phyloP scores from a whole-genome alignment of 768 basidiomycete genomes.

The Krasilnikovozyma curviuscula region DNA sequence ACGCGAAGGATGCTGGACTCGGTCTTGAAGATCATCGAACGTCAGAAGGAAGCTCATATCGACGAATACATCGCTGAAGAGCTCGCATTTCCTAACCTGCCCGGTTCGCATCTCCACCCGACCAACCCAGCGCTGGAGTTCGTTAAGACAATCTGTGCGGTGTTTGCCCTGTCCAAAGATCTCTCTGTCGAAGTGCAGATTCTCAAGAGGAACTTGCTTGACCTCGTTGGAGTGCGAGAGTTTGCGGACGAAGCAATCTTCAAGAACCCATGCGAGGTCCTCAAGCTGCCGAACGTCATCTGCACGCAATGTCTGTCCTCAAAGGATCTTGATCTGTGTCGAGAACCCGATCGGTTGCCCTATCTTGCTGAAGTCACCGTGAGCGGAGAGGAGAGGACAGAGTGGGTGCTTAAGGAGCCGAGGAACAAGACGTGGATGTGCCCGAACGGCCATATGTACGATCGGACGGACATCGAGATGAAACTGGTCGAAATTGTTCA shows the following conservation, averaged over 20 bases:
- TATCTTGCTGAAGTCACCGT: conserved; percentile 17
- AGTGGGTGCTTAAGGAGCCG: conserved; percentile 24
- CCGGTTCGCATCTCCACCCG: conserved; percentile 63
- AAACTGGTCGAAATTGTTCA: conserved; percentile 58
- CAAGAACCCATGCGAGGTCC: conserved; percentile 67
- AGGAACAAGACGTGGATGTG: conserved; percentile 28
- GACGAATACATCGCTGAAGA: conserved; percentile 33
- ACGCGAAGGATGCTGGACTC: conserved; percentile 59
- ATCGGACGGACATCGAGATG: conserved; percentile 70
- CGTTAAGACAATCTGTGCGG: conserved; percentile 66
- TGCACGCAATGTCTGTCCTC: conserved; percentile 42
- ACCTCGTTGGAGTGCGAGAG: conserved; percentile 66
- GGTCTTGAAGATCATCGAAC: conserved; percentile 36
- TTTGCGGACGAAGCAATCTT: conserved; percentile 71
- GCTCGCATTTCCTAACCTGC: conserved; percentile 65
- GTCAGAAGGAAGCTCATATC: conserved; percentile 30
- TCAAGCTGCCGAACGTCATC: conserved; percentile 67
- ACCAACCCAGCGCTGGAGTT: conserved; percentile 73
- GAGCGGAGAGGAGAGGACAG: background rate
- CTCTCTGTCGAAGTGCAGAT: conserved; percentile 70
- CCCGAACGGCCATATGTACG: conserved; percentile 65
- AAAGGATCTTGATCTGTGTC: conserved; percentile 83
- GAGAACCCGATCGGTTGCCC: conserved; percentile 66
- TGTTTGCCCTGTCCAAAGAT: conserved; percentile 60
- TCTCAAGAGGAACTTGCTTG: conserved; percentile 70